phyloP scores from a whole-genome alignment of 2,329 filamentous ascomycete species.

The Fusarium udum region DNA sequence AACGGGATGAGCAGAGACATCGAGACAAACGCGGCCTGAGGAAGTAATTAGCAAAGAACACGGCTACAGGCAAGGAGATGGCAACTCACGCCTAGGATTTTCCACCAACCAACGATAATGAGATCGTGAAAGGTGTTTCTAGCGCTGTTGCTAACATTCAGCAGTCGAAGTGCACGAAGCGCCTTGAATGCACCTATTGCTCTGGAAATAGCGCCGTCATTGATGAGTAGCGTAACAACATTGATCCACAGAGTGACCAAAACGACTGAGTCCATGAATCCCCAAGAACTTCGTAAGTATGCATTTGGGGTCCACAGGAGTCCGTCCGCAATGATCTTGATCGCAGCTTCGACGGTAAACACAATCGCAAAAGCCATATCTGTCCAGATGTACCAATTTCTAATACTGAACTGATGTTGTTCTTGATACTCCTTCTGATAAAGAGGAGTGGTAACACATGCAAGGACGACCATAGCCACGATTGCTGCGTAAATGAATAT shows the following conservation, averaged over 20 bases:
- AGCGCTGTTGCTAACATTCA: conserved; percentile 96
- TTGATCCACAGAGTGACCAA: conserved; percentile 96
- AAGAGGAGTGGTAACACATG: conserved; percentile 91
- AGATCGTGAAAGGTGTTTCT: conserved; percentile 96
- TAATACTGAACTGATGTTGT: conserved; percentile 64
- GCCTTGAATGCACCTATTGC: conserved; percentile 98
- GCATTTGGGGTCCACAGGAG: conserved; percentile 98
- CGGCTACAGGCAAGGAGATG: neutral
- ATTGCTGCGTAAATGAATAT: conserved; percentile 94
- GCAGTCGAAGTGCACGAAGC: conserved; percentile 84
- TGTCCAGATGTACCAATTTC: conserved; percentile 95
- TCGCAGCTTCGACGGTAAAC: conserved; percentile 85
- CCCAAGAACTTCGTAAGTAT: conserved; percentile 96
- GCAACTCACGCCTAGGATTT: conserved; percentile 80
- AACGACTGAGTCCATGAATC: conserved; percentile 92
- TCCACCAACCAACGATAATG: conserved; percentile 93
- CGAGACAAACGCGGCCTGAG: conserved; percentile 85
- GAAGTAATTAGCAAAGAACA: neutral
- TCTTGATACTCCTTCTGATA: conserved; percentile 90
- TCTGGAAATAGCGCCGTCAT: conserved; percentile 85
- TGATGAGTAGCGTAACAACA: conserved; percentile 81
- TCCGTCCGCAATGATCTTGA: conserved; percentile 95
- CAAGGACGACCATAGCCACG: conserved; percentile 96
- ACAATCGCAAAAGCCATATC: conserved; percentile 89
- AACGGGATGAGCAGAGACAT: conserved; percentile 95